Conservation (phyloP, 129 eudicot genomes). For the Smallanthus sonchifolius region DNA sequence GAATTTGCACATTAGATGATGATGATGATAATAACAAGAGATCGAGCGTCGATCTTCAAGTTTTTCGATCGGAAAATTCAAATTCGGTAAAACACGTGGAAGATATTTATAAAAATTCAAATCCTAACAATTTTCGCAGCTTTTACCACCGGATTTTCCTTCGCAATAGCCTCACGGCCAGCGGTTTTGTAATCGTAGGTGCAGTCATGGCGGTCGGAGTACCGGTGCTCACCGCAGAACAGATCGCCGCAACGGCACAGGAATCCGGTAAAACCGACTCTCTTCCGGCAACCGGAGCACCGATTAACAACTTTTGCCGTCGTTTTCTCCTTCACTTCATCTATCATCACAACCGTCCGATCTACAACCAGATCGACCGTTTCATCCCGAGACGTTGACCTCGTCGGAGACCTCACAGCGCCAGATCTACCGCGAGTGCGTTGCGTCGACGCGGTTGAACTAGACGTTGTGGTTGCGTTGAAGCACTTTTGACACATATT, state of each 20-base stretch:
- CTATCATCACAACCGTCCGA: constrained; percentile 15
- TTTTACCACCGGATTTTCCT: constrained; percentile 87
- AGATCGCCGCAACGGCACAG: constrained; percentile 80
- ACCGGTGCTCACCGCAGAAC: constrained; percentile 68
- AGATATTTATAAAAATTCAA: constrained; percentile 11
- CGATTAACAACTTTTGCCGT: constrained; percentile 52
- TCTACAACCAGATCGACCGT: constrained; percentile 12
- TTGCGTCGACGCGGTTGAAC: constrained; percentile 24
- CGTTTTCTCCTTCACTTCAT: constrained; percentile 20
- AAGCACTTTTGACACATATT: constrained; percentile 63
- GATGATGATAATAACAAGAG: constrained; percentile 4
- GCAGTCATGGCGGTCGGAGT: constrained; percentile 83
- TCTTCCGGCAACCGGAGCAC: constrained; percentile 65
- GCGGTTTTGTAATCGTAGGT: constrained; percentile 64
- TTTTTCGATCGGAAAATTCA: constrained; percentile 14
- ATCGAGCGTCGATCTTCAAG: constrained; percentile 17
- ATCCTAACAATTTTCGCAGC: constrained; percentile 70
- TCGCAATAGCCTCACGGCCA: constrained; percentile 66
- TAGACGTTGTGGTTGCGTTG: constrained; percentile 35
- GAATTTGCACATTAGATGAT: constrained; percentile 1
- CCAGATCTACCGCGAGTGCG: constrained; percentile 50
- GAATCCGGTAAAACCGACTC: constrained; percentile 74
- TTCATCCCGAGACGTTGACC: constrained; percentile 25
- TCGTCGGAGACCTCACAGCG: constrained; percentile 33
- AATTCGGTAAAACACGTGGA: not conserved